These are phyloP conservation scores for Penicillium daleae DNA, from an alignment of 495 filamentous ascomycete genomes.

Conservation along the genomic window DNA sequence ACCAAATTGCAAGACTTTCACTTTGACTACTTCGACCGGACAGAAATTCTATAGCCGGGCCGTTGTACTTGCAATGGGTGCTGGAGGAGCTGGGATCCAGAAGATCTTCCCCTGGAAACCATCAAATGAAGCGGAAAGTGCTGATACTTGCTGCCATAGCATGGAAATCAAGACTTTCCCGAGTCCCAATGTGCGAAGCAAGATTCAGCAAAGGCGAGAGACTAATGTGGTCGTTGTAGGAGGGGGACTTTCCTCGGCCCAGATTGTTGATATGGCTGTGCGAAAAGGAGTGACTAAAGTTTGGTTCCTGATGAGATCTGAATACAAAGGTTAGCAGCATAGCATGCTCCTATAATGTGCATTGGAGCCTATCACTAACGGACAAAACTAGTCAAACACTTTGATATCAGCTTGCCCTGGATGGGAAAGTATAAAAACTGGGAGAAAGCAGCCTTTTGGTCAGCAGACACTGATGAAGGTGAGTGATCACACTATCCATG, in stretches of 20 bases:
- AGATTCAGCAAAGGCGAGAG: slow-evolving; percentile 47
- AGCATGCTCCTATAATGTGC: neutral
- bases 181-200: slow-evolving; percentile 43
- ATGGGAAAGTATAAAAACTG: slow-evolving; percentile 70
- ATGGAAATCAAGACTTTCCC: slow-evolving; percentile 58
- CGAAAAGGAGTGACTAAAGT: slow-evolving; percentile 56
- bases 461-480: slow-evolving; percentile 59
- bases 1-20: slow-evolving; percentile 51
- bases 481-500: neutral
- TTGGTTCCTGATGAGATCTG: slow-evolving; percentile 61
- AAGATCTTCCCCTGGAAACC: slow-evolving; percentile 55
- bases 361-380: too few relatives aligned
- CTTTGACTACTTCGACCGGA: slow-evolving; percentile 50
- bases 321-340: slow-evolving; percentile 45
- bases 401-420: slow-evolving; percentile 66
- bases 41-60: slow-evolving; percentile 49
- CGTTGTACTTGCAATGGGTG: slow-evolving; percentile 61
- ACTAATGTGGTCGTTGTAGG: slow-evolving; percentile 63
- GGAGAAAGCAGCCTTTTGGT: slow-evolving; percentile 66
- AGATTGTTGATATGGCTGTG: slow-evolving; percentile 60
- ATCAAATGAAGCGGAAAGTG: slow-evolving; percentile 42
- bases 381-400: slow-evolving; percentile 55
- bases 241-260: slow-evolving; percentile 64
- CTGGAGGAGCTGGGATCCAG: slow-evolving; percentile 43
- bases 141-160: slow-evolving; percentile 54